Percentiles rank a stretch among this genome's conserved stretches.
Evolutionary conservation across 352 stramenopile species (phyloP).

Genomic region (Thraustochytrium sp.): DNA sequence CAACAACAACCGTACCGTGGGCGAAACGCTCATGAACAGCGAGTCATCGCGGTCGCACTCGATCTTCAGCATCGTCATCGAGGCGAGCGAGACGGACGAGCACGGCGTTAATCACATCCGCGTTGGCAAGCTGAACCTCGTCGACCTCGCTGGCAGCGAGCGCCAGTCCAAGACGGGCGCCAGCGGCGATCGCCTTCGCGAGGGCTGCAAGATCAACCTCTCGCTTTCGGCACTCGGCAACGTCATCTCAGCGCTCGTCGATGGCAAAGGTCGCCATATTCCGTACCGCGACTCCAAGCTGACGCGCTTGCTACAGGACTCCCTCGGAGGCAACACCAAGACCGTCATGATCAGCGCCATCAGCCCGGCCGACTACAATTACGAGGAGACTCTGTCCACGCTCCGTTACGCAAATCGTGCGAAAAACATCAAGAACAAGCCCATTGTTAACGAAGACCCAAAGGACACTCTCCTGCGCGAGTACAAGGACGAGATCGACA

Average conservation of each 20-base stretch:
- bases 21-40: conserved; percentile 80
- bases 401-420: conserved; percentile 92
- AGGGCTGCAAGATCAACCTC: conserved; percentile 63
- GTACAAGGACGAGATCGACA: conserved; percentile 76
- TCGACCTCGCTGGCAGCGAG: conserved; percentile 59
- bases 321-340: conserved; percentile 90
- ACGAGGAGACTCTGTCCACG: conserved; percentile 89
- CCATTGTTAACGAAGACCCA: conserved; percentile 89
- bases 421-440: conserved; percentile 97
- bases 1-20: conserved; percentile 67
- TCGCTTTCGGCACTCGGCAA: conserved; percentile 61
- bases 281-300: conserved; percentile 95
- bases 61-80: conserved; percentile 77
- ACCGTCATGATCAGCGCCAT: conserved; percentile 93
- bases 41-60: conserved; percentile 78
- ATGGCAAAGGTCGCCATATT: conserved; percentile 66
- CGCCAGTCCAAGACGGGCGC: conserved; percentile 61
- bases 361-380: conserved; percentile 89
- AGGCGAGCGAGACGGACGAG: conserved; percentile 60
- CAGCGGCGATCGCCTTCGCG: conserved; percentile 59
- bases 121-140: conserved; percentile 55
- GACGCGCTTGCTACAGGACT: conserved; percentile 89
- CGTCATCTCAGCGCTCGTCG: conserved; percentile 57
- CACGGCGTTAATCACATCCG: conserved; percentile 48
- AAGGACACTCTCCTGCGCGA: conserved; percentile 80